phyloP scores from a whole-genome alignment of 176 grass and related monocot genomes.

The Cymbopogon citratus region DNA sequence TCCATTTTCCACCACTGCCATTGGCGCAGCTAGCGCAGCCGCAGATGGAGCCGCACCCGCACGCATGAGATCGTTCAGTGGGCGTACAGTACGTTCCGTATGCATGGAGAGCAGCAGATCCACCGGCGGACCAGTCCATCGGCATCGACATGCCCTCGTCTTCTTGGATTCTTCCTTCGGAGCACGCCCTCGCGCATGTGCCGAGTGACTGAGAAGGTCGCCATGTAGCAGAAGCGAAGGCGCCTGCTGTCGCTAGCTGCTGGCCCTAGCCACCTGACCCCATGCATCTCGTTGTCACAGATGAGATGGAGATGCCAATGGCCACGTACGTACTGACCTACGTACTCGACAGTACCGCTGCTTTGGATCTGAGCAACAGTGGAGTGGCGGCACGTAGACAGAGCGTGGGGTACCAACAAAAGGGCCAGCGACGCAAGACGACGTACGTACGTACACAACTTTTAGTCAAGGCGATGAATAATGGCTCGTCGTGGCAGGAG shows the following conservation, averaged over 20 bases:
- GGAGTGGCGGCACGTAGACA: no score
- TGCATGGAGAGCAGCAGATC: background rate
- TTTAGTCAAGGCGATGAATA: background rate
- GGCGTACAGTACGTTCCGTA: constrained; percentile 3
- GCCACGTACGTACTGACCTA: constrained; percentile 4
- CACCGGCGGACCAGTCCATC: constrained; percentile 1
- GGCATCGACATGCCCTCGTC: no score
- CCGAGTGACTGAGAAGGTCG: background rate
- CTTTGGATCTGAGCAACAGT: no score
- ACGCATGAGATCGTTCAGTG: no score
- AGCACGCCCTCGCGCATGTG: constrained; percentile 11
- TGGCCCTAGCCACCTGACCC: background rate
- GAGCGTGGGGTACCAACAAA: background rate
- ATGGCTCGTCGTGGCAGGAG: background rate
- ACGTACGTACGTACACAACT: background rate
- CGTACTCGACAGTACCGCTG: background rate
- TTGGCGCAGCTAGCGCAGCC: no score
- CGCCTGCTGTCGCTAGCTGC: background rate
- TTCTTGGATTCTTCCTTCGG: constrained; percentile 44
- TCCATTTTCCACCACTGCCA: background rate
- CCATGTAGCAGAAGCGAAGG: background rate
- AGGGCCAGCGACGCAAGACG: background rate
- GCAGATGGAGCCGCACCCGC: background rate
- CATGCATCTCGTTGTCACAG: background rate
- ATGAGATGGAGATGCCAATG: background rate